Evolutionary conservation across 768 basidiomycete species (phyloP), one percentile per base, ranked within the genome.

Genomic region (Paxillus ammoniavirescens): DNA sequence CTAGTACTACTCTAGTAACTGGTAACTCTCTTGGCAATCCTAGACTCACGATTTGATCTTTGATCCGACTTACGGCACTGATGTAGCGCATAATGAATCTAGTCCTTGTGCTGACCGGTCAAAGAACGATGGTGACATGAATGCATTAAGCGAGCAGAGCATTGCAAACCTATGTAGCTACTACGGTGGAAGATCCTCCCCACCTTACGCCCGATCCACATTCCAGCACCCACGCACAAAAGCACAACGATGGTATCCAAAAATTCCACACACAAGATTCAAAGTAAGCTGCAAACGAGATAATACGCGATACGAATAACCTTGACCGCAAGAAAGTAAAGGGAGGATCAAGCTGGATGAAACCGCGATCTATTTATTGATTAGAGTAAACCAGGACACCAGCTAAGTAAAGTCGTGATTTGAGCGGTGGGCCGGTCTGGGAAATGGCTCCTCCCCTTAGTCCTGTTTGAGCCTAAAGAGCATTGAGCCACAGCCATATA

Each of bases 381-480:
- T 56, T 53, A 49, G 42, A 43, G 28, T 50, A 30, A 50, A 10
- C 40, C 43, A 15, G 42, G 46, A 47, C 48, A 52, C 51, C 48
- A 48, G 38, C 17, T 58, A 38, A 57, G 55, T 56, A 69, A 56
- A 58, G 31, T 48, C 57, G 30, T 42, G 49, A 31, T 47, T 53
- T 10, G 48, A n/a, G 40, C 42, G 23, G 40, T 33, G 41, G 35
- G 10, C 49, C 14, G 48, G 17, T 14, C 41, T 28, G 10, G 3
- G 18, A 8, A 12, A 43, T 21, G 31, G 42, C 31, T 23, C 38
- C 28, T 50, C 14, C 44, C 13, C 48, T 70, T 57, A 75, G 48
- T 75, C 72, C 44, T 59, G 59, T 58, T 75, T 75, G 49, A 68
- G 53, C 28, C 74, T 75, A 49, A 42, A 42, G 47, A 9, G 45